phyloP scores from a whole-genome alignment of 106 monocot genomes.

The Dendrobium catenatum region DNA sequence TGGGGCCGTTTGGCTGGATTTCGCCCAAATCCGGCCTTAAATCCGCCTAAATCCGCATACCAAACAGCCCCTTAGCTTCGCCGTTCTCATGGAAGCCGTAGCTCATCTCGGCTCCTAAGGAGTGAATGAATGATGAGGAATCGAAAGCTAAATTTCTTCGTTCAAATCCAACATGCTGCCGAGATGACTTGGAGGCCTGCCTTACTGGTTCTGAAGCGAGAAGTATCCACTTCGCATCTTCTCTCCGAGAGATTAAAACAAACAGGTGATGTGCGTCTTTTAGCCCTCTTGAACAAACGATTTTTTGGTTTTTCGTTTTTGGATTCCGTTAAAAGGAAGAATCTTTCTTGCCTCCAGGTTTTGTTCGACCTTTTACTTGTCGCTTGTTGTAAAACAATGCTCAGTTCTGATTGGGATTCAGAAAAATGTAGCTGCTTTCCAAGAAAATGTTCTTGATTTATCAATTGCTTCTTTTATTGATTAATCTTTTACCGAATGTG shows the following conservation, averaged over 20 bases:
- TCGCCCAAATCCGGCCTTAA: no score
- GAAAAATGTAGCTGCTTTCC: background rate
- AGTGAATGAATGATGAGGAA: background rate
- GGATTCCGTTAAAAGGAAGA: background rate
- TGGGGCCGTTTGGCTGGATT: no score
- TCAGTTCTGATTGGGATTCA: background rate
- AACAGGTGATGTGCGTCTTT: constrained; percentile 48
- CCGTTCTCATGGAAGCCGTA: no score
- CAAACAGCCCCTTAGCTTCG: no score
- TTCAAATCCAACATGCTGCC: background rate
- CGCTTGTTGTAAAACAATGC: background rate
- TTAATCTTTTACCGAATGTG: background rate
- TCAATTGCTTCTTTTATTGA: background rate
- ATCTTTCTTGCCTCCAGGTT: background rate
- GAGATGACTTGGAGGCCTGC: background rate
- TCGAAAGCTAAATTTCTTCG: background rate
- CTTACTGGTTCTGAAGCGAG: constrained; percentile 11
- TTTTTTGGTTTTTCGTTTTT: background rate
- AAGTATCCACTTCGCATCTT: constrained; percentile 29
- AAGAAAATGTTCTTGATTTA: constrained; percentile 2
- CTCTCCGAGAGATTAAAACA: constrained; percentile 63
- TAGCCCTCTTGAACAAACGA: background rate
- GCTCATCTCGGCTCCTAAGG: no score
- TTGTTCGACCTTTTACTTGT: background rate
- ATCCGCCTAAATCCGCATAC: no score